Percentiles rank a stretch among this genome's conserved stretches.
Evolutionary conservation across 768 basidiomycete genomes (phyloP).

Genomic region (Hygrophorus pudorinus): DNA sequence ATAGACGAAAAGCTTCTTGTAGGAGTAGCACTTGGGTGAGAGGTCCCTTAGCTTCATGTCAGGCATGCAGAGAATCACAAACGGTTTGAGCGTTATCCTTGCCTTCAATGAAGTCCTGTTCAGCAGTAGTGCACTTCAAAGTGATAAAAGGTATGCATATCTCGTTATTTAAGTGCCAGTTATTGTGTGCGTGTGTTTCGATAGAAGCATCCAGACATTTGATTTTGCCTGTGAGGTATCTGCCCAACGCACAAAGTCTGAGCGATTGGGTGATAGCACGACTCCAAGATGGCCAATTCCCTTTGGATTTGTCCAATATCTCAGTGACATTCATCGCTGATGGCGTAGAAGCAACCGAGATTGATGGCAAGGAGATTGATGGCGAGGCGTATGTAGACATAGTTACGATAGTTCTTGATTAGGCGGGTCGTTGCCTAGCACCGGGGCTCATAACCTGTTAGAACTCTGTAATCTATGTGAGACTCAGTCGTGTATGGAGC

Average conservation of each 20-base stretch:
- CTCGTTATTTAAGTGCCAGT: background rate
- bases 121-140: background rate
- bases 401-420: too few species aligned
- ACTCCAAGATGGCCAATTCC: background rate
- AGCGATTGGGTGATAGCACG: background rate
- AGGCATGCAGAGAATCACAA: conserved; percentile 8
- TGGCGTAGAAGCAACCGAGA: too few species aligned
- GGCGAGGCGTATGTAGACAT: too few species aligned
- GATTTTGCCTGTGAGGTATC: background rate
- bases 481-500: too few species aligned
- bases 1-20: conserved; percentile 8
- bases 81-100: background rate
- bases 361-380: too few species aligned
- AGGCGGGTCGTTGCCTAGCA: too few species aligned
- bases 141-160: background rate
- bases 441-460: too few species aligned
- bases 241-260: background rate
- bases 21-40: conserved; percentile 13
- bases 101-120: background rate
- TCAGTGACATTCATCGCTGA: too few species aligned
- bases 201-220: background rate
- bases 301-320: background rate
- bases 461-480: too few species aligned
- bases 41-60: conserved; percentile 12
- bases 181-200: background rate